Conservation (phyloP, 202 grass and related monocot genomes). For the Cymbopogon flexuosus region DNA sequence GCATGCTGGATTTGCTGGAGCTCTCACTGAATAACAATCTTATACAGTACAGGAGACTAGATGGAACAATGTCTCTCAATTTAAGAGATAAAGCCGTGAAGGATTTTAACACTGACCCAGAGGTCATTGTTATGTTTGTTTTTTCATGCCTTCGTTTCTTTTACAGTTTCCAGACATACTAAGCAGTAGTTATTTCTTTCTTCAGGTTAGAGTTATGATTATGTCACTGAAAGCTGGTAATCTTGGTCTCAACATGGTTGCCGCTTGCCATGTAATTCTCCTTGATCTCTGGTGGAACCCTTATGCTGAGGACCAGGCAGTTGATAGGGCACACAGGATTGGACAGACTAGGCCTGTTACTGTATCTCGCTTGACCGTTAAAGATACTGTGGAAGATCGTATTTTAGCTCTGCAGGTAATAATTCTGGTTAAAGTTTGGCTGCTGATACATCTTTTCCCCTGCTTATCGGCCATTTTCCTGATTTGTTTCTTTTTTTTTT, state of each 20-base stretch:
- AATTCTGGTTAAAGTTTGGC: background rate
- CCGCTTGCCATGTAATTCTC: constrained; percentile 96
- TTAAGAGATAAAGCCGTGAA: constrained; percentile 76
- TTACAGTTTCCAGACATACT: constrained; percentile 13
- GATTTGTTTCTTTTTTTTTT: background rate
- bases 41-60: constrained; percentile 95
- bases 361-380: constrained; percentile 71
- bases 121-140: constrained; percentile 43
- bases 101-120: constrained; percentile 95
- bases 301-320: constrained; percentile 90
- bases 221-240: constrained; percentile 99
- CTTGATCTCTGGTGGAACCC: constrained; percentile 99
- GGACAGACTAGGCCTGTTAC: constrained; percentile 77
- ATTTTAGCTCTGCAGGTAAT: constrained; percentile 94
- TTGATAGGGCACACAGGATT: constrained; percentile 95
- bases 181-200: background rate
- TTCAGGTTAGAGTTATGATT: constrained; percentile 94
- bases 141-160: constrained; percentile 22
- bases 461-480: background rate
- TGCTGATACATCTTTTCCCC: background rate
- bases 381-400: constrained; percentile 86
- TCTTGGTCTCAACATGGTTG: constrained; percentile 96
- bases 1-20: constrained; percentile 93
- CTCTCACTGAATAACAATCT: constrained; percentile 66
- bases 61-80: constrained; percentile 88